Percentiles rank a stretch among this genome's conserved stretches.
phyloP scores from a whole-genome alignment of 176 grass and related monocot species.

The Bolboschoenus planiculmis region DNA sequence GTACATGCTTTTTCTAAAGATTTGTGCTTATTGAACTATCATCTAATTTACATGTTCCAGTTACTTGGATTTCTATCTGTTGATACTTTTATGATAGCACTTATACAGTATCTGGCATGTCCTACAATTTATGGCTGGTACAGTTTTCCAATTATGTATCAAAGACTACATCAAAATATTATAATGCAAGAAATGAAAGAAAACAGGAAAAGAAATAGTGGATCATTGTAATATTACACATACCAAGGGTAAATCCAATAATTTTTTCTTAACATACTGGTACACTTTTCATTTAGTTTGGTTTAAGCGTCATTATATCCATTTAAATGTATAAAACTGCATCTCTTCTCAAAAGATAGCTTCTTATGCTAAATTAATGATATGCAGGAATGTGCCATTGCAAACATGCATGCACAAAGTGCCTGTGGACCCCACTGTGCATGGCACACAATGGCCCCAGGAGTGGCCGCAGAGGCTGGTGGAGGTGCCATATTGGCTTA shows the following conservation, averaged over 20 bases:
- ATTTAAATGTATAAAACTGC: neutral
- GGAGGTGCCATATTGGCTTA: slow-evolving; percentile 69
- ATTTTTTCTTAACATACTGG: neutral
- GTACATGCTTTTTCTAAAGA: slow-evolving; percentile 24
- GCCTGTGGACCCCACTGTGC: slow-evolving; percentile 24
- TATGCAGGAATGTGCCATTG: slow-evolving; percentile 57
- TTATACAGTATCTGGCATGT: neutral
- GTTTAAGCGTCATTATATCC: neutral
- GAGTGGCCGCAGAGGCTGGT: slow-evolving; percentile 64
- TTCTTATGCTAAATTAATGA: neutral
- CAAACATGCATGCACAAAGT: slow-evolving; percentile 73
- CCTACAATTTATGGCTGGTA: neutral
- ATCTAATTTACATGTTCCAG: neutral
- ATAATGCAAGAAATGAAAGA: neutral
- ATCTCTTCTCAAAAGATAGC: neutral
- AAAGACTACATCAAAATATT: neutral
- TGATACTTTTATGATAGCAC: neutral
- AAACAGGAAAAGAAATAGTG: neutral
- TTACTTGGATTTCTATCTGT: neutral
- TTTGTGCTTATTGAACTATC: neutral
- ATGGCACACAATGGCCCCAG: slow-evolving; percentile 64
- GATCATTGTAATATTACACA: neutral
- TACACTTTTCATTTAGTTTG: neutral
- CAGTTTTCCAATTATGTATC: neutral
- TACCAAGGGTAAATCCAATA: neutral